phyloP scores from a whole-genome alignment of 2,329 filamentous ascomycete genomes.

The Xylariaceae sp. region DNA sequence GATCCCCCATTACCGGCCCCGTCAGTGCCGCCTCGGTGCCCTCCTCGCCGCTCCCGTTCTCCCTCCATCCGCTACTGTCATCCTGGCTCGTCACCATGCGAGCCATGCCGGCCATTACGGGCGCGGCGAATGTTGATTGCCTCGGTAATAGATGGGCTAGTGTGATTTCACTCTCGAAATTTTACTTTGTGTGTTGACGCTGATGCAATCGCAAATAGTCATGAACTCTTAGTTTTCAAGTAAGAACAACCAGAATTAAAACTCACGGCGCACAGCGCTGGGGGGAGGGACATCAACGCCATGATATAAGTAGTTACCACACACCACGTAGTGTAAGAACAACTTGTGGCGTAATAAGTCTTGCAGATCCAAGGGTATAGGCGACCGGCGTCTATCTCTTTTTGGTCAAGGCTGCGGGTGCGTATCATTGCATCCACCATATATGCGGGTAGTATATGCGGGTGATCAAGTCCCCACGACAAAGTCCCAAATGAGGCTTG shows the following conservation, averaged over 20 bases:
- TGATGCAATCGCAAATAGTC: not conserved
- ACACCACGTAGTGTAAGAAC: no score
- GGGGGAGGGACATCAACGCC: not conserved
- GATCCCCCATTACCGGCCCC: conserved; percentile 5
- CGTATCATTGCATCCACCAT: not conserved
- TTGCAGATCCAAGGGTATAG: conserved; percentile 5
- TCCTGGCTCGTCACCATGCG: conserved; percentile 40
- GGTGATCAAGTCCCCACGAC: not conserved
- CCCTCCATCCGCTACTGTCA: conserved; percentile 1
- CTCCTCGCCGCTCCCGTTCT: not conserved
- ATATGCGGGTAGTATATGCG: not conserved
- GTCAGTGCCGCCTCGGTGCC: conserved; percentile 7
- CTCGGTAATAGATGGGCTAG: not conserved
- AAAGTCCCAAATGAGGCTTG: not conserved
- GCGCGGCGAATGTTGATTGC: not conserved
- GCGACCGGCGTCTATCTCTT: conserved; percentile 10
- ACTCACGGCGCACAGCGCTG: not conserved
- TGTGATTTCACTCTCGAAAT: not conserved
- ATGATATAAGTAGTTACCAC: conserved; percentile 9
- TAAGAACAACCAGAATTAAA: not conserved
- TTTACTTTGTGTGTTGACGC: not conserved
- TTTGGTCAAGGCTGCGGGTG: not conserved
- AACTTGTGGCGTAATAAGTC: not conserved
- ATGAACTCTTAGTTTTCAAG: not conserved
- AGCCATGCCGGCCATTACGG: not conserved